These are phyloP conservation scores for Chalciporus pseudorubinellus DNA, from an alignment of 768 basidiomycete species.

Conservation along the genomic window DNA sequence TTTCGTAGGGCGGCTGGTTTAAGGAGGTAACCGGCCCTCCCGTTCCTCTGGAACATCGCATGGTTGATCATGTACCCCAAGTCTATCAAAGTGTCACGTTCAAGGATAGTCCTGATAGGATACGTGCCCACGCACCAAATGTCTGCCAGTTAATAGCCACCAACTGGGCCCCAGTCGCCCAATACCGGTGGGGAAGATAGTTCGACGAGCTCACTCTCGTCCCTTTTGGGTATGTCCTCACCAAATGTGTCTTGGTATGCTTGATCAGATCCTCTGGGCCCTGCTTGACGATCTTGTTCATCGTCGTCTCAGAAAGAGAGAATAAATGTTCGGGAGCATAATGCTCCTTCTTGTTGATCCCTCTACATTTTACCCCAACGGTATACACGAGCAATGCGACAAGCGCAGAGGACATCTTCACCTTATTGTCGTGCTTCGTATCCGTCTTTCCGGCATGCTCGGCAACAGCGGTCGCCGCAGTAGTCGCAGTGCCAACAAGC, in stretches of 20 bases:
- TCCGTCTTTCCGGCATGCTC: slow-evolving; percentile 18
- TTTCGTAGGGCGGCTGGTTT: slow-evolving; percentile 77
- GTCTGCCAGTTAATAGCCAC: slow-evolving; percentile 99
- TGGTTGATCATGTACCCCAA: slow-evolving; percentile 89
- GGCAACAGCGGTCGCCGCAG: slow-evolving; percentile 11
- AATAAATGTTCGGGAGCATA: slow-evolving; percentile 91
- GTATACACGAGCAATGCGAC: slow-evolving; percentile 86
- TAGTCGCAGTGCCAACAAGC: slow-evolving; percentile 9
- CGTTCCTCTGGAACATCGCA: slow-evolving; percentile 93
- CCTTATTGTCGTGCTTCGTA: slow-evolving; percentile 35
- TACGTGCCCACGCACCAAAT: slow-evolving; percentile 55
- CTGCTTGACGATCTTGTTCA: slow-evolving; percentile 71
- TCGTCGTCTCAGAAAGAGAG: slow-evolving; percentile 83
- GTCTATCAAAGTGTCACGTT: slow-evolving; percentile 47
- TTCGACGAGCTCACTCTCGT: slow-evolving; percentile 80
- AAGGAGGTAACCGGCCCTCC: slow-evolving; percentile 84
- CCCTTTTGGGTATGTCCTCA: slow-evolving; percentile 85
- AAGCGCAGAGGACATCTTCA: slow-evolving; percentile 73
- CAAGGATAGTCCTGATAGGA: neutral
- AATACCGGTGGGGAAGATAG: slow-evolving; percentile 84
- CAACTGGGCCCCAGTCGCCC: slow-evolving; percentile 85
- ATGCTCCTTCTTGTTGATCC: slow-evolving; percentile 79
- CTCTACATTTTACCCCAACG: slow-evolving; percentile 91
- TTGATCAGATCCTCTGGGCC: slow-evolving; percentile 73
- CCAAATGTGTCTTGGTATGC: slow-evolving; percentile 81